A percentile compares a stretch with the other conserved stretches of the same genome.
Evolutionary conservation across 495 filamentous ascomycete genomes (phyloP).

Genomic region (Penicillium cosmopolitanum): DNA sequence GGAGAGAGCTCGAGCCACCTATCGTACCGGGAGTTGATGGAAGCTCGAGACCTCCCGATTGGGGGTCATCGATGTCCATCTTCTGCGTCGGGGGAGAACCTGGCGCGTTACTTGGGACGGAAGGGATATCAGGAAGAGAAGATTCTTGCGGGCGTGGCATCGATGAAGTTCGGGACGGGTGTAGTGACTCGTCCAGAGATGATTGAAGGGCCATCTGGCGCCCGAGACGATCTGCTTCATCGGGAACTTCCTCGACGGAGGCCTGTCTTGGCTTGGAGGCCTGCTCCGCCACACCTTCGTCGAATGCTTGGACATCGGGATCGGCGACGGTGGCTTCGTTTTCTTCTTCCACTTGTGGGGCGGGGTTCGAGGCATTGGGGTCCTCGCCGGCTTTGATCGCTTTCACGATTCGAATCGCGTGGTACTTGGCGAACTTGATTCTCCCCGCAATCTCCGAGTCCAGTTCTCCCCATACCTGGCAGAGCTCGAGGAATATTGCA

Average conservation of each 20-base stretch:
- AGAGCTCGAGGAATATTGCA: conserved; percentile 85
- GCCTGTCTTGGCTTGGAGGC: conserved; percentile 52
- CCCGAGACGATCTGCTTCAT: conserved; percentile 48
- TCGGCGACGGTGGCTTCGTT: conserved; percentile 31
- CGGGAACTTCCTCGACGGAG: conserved; percentile 58
- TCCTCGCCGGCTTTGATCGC: conserved; percentile 90
- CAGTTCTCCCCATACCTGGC: conserved; percentile 76
- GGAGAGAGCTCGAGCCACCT: conserved; percentile 27
- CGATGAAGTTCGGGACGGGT: conserved; percentile 54
- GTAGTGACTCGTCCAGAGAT: conserved; percentile 50
- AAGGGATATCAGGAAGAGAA: conserved; percentile 28
- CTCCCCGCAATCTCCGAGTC: conserved; percentile 81
- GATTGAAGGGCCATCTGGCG: conserved; percentile 42
- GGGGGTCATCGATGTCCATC: conserved; percentile 25
- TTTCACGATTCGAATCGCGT: conserved; percentile 87
- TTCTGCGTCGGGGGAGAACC: conserved; percentile 17
- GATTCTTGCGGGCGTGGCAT: conserved; percentile 37
- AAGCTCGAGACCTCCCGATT: conserved; percentile 35
- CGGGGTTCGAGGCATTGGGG: conserved; percentile 87
- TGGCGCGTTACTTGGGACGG: conserved; percentile 29
- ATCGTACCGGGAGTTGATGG: conserved; percentile 46
- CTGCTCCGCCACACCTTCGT: conserved; percentile 38
- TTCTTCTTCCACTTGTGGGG: conserved; percentile 47
- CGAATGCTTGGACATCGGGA: conserved; percentile 54
- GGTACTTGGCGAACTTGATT: conserved; percentile 95